Evolutionary conservation across 208 protist species (phyloP), one percentile per base, ranked within the genome.

Genomic region (Lotmaria passim): DNA sequence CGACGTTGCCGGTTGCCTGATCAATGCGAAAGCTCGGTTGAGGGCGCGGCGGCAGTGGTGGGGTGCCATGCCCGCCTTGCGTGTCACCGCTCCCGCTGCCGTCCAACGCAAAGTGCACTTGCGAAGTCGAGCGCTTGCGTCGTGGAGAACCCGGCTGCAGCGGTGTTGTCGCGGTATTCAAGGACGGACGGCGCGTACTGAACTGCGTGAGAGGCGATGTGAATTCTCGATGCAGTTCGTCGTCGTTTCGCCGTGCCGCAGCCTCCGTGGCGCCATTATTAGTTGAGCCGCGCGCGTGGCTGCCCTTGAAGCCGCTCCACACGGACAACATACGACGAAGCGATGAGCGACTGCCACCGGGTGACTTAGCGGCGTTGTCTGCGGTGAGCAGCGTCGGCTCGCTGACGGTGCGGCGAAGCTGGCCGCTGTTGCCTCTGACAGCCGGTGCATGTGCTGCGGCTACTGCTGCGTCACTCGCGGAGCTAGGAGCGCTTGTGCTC

Each of bases 11-110:
- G 5, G 60, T 66, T 36, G 31, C 34, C 6, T 66, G 60, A 46
- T 66, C 60, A 44, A 66, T 66, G 21, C 60, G 46, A 34, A 66
- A 66, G 21, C 60, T 66, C 14, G 46, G 47, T 15, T 33, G 60
- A 1, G 60, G 60, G 3, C 60, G 46, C 31, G 60, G 60, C 19
- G 60, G 60, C 23, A 66, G 46, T 7, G 47, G 19, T 34, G 60
- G 60, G 5, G 46, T 66, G 7, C 34, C 26, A 21, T 31, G 30
- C n/a, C 53, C 28, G 28, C 30, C 53, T 2, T 34, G 53, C 3
- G 53, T 28, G 53, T 59, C 33, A n/a, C 60, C 60, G 31, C 46
- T 66, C 0, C 28, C 60, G 23, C 60, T 66, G 33, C 60, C 60
- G 15, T 56, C 34, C 60, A 66, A 15, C 43, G 60, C 44, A 56